Evolutionary conservation across 352 stramenopile species (phyloP), one percentile per base, ranked within the genome.

Genomic region (Pythium monospermum): DNA sequence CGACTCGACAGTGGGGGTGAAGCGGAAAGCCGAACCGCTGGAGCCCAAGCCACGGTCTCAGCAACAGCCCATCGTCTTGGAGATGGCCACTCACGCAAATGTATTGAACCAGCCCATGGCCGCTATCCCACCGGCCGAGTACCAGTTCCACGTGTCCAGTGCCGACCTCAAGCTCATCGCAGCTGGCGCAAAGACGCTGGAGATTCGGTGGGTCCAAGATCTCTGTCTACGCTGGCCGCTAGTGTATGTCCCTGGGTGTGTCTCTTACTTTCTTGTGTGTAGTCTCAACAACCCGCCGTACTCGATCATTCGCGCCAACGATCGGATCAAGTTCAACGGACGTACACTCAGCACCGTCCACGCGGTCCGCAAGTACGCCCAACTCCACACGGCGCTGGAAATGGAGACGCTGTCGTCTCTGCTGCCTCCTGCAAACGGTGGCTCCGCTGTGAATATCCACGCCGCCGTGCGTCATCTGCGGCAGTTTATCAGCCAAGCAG

Each of bases 261-360:
- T 13, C 7, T 23, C 8, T 53, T 37, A 8, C 27, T 22, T 43
- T 15, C 7, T 51, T 47, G 16, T 7, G 25, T 27, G 6, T 31
- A 84, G 73, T 26, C 60, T 89, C 16, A 87, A 89, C 36, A 70
- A 66, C 22, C 59, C 69, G 12, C 78, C 78, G 27, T 89, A 89
- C 41, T 83, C 73, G 4, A 78, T 85, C 61, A 88, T 88, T 47
- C 78, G 68, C 36, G 61, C 61, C 13, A 76, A 81, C 57, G 78
- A 89, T 49, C 69, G 70, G 32, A 78, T 89, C 48, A 75, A 71
- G 11, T 73, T 89, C 38, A 87, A 87, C 46, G 54, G 65, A 27
- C 69, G 69, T 39, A 71, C 66, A 0, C 33, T 64, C 26, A 69
- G 64, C 11, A 77, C 55, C 0, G 69, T 89, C 49, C 50, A 26